Conservation (phyloP, 257 asterid genomes). For the Primulina tabacum region DNA sequence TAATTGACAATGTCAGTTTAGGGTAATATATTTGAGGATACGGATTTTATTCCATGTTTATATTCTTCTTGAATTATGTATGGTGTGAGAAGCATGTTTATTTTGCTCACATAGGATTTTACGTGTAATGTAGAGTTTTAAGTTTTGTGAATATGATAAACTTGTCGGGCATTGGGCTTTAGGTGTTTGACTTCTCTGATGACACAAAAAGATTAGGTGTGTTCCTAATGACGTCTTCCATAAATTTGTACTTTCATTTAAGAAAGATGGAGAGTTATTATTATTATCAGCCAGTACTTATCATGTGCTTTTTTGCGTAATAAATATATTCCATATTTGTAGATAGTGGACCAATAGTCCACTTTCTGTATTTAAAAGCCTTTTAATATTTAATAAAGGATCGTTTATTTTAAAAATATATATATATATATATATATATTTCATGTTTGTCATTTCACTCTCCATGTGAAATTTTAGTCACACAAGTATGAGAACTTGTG, state of each 20-base stretch:
- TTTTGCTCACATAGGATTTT: background rate
- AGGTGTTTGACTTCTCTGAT: constrained; percentile 1
- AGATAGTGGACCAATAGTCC: no score
- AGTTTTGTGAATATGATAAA: background rate
- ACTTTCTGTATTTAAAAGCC: no score
- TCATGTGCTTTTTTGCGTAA: background rate
- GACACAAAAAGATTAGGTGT: background rate
- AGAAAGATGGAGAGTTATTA: constrained; percentile 1
- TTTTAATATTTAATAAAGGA: no score
- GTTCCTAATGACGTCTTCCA: background rate
- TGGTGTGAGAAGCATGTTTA: constrained; percentile 12
- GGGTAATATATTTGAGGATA: background rate
- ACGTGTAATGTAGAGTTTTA: background rate
- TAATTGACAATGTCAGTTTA: background rate
- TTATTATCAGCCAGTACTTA: background rate
- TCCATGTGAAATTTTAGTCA: background rate
- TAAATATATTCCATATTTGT: background rate
- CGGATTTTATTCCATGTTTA: background rate
- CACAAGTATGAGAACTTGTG: constrained; percentile 3
- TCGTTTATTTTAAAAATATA: no score
- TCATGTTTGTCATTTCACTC: constrained; percentile 5
- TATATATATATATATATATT: no score
- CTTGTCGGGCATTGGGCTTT: background rate
- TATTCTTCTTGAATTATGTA: constrained; percentile 13
- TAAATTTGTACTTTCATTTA: background rate